A percentile compares a stretch with the other conserved stretches of the same genome.
Conservation (phyloP, 1,284 basidiomycete species). For the Malassezia sympodialis region DNA sequence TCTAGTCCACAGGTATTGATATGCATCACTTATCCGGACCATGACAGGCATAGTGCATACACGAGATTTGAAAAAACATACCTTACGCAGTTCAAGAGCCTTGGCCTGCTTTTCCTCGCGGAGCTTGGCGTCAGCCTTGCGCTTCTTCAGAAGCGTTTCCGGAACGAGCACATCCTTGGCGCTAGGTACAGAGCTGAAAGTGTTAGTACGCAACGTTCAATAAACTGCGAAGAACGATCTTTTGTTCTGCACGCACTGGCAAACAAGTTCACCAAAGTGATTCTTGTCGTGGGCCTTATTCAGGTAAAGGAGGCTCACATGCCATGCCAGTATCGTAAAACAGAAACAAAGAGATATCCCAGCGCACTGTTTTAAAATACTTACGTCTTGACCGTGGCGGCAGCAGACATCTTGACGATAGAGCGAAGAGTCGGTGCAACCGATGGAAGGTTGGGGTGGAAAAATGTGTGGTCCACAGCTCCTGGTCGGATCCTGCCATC, state of each 20-base stretch:
- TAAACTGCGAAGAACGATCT: slow-evolving; percentile 2
- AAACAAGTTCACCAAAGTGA: neutral
- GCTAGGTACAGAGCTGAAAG: slow-evolving; percentile 40
- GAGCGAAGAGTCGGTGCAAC: slow-evolving; percentile 13
- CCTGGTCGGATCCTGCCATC: neutral
- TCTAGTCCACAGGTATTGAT: slow-evolving; percentile 42
- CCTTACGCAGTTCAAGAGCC: slow-evolving; percentile 81
- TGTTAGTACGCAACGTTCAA: neutral
- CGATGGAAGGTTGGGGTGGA: slow-evolving; percentile 17
- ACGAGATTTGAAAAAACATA: slow-evolving; percentile 48
- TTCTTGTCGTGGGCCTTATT: neutral
- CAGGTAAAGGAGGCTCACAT: neutral
- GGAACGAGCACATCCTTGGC: slow-evolving; percentile 44
- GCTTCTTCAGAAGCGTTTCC: slow-evolving; percentile 57
- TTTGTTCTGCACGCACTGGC: neutral
- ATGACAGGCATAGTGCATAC: neutral
- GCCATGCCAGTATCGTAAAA: neutral
- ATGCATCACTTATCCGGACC: slow-evolving; percentile 30
- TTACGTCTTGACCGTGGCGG: slow-evolving; percentile 30
- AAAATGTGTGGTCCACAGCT: slow-evolving; percentile 11
- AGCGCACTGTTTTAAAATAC: neutral
- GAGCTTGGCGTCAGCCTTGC: slow-evolving; percentile 94
- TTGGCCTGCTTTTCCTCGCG: slow-evolving; percentile 86
- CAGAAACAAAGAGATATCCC: neutral
- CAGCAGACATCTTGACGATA: slow-evolving; percentile 33